Percentiles rank a stretch among this genome's conserved stretches.
These are phyloP conservation scores for Misopates orontium DNA, from an alignment of 257 asterid genomes.

Conservation along the genomic window DNA sequence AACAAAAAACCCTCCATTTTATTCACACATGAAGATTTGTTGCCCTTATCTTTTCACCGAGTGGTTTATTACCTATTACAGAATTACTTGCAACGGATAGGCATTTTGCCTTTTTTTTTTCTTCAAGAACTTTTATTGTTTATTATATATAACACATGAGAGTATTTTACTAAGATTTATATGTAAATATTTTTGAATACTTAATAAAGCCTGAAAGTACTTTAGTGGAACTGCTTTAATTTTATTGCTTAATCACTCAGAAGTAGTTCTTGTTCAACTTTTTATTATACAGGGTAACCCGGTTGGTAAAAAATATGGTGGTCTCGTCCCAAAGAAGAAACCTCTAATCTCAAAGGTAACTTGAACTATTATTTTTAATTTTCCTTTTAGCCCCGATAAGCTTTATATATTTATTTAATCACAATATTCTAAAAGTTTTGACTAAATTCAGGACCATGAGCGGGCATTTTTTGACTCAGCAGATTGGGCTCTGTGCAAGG, in stretches of 20 bases:
- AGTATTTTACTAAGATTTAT: too few species aligned
- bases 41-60: too few species aligned
- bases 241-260: neutral
- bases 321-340: conserved; percentile 74
- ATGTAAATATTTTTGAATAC: too few species aligned
- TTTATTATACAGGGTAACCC: conserved; percentile 37
- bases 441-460: conserved; percentile 54
- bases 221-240: neutral
- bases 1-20: too few species aligned
- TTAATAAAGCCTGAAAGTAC: too few species aligned
- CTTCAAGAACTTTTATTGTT: too few species aligned
- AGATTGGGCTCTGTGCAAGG: conserved; percentile 89
- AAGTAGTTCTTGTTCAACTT: neutral
- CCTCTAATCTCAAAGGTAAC: conserved; percentile 82
- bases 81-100: too few species aligned
- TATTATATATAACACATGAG: too few species aligned
- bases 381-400: neutral
- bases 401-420: neutral
- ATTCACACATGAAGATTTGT: too few species aligned
- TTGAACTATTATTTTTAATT: neutral
- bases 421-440: neutral
- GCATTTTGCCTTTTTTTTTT: too few species aligned
- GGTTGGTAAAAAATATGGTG: conserved; percentile 60
- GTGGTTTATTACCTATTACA: too few species aligned
- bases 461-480: conserved; percentile 94